Conservation (phyloP, 371 early-diverging fungal genomes). For the Zopfochytrium polystomum region DNA sequence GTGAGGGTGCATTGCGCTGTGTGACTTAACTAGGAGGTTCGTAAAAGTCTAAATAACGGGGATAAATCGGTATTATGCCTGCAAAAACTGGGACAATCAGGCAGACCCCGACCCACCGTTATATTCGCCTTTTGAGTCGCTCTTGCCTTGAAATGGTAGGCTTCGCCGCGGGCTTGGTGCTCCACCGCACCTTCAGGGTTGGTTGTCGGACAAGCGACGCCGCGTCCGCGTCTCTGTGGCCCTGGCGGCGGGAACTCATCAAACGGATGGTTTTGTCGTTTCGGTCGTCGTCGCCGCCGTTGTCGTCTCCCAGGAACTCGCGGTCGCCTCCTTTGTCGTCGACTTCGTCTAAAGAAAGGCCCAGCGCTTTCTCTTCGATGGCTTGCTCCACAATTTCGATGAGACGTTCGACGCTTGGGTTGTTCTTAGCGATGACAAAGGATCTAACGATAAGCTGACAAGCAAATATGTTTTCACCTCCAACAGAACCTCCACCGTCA, state of each 20-base stretch:
- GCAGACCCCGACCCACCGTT: background rate
- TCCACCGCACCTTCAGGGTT: conserved; percentile 9
- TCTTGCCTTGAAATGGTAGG: background rate
- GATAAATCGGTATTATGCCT: background rate
- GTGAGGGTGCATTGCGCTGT: background rate
- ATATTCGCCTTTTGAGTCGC: background rate
- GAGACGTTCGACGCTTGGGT: conserved; percentile 27
- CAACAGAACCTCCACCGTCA: conserved; percentile 48
- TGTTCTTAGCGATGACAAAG: conserved; percentile 24
- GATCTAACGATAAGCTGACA: background rate
- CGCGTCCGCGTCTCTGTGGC: background rate
- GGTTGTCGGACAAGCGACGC: background rate
- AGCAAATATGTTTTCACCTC: conserved; percentile 25
- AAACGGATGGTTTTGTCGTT: background rate
- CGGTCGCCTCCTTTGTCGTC: conserved; percentile 13
- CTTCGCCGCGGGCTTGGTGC: background rate
- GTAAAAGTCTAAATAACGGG: background rate
- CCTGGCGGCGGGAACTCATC: background rate
- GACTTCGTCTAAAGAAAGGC: background rate
- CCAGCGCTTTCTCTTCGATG: conserved; percentile 11
- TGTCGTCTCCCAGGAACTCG: conserved; percentile 13
- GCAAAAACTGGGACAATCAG: background rate
- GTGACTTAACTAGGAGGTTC: conserved; percentile 10
- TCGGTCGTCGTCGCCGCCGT: background rate
- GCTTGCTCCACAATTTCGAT: conserved; percentile 26